Base-by-base conservation (phyloP, 2,329 filamentous ascomycete genomes). In the Colletotrichum lindemuthianum region DNA sequence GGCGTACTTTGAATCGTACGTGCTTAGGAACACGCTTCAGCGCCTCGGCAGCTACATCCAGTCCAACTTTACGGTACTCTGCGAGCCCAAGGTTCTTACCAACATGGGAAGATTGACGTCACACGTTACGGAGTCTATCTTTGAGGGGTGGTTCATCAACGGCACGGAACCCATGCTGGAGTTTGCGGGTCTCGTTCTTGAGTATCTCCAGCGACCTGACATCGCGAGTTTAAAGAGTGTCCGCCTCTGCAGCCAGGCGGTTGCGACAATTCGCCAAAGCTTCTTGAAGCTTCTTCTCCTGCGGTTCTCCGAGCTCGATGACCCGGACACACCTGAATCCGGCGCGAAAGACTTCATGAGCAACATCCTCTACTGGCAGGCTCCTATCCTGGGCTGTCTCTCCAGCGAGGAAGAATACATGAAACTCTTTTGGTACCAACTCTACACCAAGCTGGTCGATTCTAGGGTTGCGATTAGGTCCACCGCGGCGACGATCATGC, bases 141-240 rank as follows among this genome's bases (percentile, higher is more conserved):
- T 96, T 69, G 96, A 98, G 77, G 96, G 96, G 13, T 97, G 94
- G 92, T 98, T 98, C 72, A 87, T 97, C 67, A 90, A 96, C 69
- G 95, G 95, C 1, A 92, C 92, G 1, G 91, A 93, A 70, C 84
- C 88, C 4, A 86, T 96, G 70, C 84, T 98, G 37, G 94, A 98
- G 71, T 96, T 97, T 71, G 86, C 90, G 4, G 96, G 95, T 2
- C 89, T 90, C 57, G 78, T 97, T 7, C 78, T 99, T 7, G 96
- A 99, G 74, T 95, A 97, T 71, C 82, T 99, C 4, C 93, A 97
- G 73, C 87, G 92, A 9, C 91, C 94, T 0, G 92, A 97, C 12
- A 83, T 99, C 40, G 87, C 92, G 1, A 84, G 83, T 10, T 79
- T 95, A 68, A 99, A 98, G 77, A 92, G 88, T 44, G 93, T 99